Percentiles rank a stretch among this genome's conserved stretches.
phyloP scores from a whole-genome alignment of 2,329 filamentous ascomycete genomes.

The Gremmenia infestans region DNA sequence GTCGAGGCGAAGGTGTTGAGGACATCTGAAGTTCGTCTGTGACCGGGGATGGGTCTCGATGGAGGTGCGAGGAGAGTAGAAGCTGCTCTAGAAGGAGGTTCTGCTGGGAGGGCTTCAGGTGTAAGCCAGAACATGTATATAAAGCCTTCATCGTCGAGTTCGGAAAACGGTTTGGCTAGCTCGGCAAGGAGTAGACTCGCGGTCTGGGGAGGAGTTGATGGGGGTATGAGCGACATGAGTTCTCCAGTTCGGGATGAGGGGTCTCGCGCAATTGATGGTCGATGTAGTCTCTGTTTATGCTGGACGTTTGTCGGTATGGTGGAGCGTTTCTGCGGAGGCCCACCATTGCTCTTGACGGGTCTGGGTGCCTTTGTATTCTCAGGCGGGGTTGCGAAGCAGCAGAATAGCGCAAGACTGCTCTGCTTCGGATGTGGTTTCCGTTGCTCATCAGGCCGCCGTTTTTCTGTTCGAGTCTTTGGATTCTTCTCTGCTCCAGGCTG shows the following conservation, averaged over 20 bases:
- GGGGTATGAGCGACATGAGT: constrained; percentile 65
- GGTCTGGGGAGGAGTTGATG: constrained; percentile 59
- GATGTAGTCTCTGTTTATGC: constrained; percentile 14
- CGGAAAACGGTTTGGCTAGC: constrained; percentile 68
- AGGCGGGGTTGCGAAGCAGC: constrained; percentile 28
- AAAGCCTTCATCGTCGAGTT: constrained; percentile 76
- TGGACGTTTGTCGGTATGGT: constrained; percentile 6
- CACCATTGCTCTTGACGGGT: constrained; percentile 17
- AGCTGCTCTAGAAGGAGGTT: constrained; percentile 53
- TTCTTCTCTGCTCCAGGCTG: constrained; percentile 20
- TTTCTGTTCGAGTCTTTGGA: not conserved
- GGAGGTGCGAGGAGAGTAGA: constrained; percentile 54
- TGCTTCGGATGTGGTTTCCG: constrained; percentile 14
- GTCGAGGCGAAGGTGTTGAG: constrained; percentile 45
- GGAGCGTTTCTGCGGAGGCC: constrained; percentile 10
- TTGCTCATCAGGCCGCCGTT: constrained; percentile 3
- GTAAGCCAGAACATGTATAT: constrained; percentile 99
- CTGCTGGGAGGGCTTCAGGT: constrained; percentile 51
- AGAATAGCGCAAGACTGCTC: constrained; percentile 22
- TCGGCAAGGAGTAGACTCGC: constrained; percentile 70
- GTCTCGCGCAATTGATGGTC: constrained; percentile 24
- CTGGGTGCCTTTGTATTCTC: constrained; percentile 20
- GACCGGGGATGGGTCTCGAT: constrained; percentile 31
- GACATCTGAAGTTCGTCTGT: constrained; percentile 49
- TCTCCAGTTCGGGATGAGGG: constrained; percentile 34